These are phyloP conservation scores for Chaetomium cochliodes DNA, from an alignment of 495 filamentous ascomycete species.

Conservation along the genomic window DNA sequence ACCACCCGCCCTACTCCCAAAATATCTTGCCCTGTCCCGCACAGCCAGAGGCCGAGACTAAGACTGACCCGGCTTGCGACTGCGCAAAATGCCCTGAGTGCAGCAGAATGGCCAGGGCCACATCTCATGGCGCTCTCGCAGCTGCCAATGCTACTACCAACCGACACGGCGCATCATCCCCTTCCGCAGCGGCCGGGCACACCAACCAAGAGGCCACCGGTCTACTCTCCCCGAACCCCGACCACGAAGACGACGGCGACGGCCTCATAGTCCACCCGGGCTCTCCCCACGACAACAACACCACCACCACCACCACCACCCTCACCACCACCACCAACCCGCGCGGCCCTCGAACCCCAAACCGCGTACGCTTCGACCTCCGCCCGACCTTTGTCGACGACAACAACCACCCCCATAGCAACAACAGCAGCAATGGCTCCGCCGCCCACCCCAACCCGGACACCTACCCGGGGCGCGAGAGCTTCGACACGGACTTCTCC, in stretches of 20 bases:
- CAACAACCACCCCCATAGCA: conserved; percentile 18
- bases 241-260: conserved; percentile 28
- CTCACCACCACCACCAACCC: conserved; percentile 4
- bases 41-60: neutral
- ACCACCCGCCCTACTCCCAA: neutral
- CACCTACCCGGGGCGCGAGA: conserved; percentile 43
- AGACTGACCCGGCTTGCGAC: neutral
- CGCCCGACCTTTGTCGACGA: conserved; percentile 44
- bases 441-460: conserved; percentile 32
- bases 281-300: conserved; percentile 16
- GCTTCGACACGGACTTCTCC: conserved; percentile 38
- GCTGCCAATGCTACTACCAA: conserved; percentile 5
- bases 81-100: conserved; percentile 39
- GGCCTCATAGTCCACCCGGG: conserved; percentile 40
- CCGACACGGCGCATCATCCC: neutral
- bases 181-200: neutral
- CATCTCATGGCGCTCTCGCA: conserved; percentile 35
- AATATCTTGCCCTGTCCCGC: neutral
- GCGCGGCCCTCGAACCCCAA: conserved; percentile 68
- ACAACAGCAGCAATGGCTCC: conserved; percentile 27
- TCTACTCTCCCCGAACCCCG: conserved; percentile 41
- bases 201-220: conserved; percentile 46
- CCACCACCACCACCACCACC: no score
- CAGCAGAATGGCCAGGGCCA: conserved; percentile 48
- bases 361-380: conserved; percentile 89